phyloP scores from a whole-genome alignment of 345 rosid genomes.

The Citrus sp. region DNA sequence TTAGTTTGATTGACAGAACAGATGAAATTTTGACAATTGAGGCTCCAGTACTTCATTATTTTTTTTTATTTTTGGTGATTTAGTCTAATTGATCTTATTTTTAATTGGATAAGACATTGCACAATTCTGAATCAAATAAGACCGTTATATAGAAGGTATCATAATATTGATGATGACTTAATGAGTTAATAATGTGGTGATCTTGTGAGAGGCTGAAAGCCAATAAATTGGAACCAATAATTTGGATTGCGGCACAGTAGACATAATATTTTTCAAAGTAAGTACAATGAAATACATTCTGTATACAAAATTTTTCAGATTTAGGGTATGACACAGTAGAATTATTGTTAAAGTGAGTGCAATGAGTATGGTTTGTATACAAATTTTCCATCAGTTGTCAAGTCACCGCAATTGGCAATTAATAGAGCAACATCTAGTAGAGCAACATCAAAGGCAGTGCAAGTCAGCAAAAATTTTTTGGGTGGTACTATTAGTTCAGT shows the following conservation, averaged over 20 bases:
- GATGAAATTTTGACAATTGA: background rate
- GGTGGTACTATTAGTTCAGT: too few relatives aligned
- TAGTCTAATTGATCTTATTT: background rate
- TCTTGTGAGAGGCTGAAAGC: background rate
- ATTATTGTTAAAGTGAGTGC: too few relatives aligned
- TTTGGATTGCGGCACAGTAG: too few relatives aligned
- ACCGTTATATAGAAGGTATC: background rate
- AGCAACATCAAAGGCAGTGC: background rate
- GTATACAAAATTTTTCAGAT: too few relatives aligned
- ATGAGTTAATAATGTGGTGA: background rate
- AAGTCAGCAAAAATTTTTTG: too few relatives aligned
- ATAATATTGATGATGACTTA: background rate
- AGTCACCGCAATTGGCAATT: background rate
- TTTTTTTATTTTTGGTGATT: background rate
- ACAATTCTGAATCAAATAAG: background rate
- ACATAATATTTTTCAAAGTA: too few relatives aligned
- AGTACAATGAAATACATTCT: too few relatives aligned
- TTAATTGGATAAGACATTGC: background rate
- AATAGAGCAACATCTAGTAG: background rate
- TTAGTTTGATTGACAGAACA: background rate
- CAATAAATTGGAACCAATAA: too few relatives aligned
- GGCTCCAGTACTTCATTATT: too few relatives aligned
- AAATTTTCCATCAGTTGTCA: background rate
- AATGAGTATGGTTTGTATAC: background rate
- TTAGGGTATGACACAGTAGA: too few relatives aligned